Evolutionary conservation across 2,329 filamentous ascomycete species (phyloP).

Genomic region (Colletotrichum sp.): DNA sequence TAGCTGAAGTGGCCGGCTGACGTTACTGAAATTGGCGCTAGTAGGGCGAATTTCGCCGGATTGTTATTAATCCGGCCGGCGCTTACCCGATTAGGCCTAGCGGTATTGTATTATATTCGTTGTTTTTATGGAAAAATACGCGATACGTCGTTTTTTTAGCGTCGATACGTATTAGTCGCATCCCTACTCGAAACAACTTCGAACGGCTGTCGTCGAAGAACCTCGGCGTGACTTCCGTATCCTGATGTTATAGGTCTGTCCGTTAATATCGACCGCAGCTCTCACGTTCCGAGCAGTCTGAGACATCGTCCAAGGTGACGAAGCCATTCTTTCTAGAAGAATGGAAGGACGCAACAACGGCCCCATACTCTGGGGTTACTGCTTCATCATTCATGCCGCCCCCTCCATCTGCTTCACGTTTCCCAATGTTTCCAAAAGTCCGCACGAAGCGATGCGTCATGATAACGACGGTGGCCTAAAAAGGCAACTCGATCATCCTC

Average conservation of each 20-base stretch:
- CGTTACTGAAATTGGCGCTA: too few species aligned
- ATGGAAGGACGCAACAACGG: neutral
- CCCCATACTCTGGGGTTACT: neutral
- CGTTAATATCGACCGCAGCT: neutral
- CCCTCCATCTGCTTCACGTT: constrained; percentile 9
- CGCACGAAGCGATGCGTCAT: constrained; percentile 1
- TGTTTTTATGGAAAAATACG: too few species aligned
- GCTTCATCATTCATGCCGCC: constrained; percentile 1
- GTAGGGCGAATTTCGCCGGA: too few species aligned
- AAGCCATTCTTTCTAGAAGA: constrained; percentile 17
- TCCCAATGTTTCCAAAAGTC: constrained; percentile 12
- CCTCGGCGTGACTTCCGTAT: constrained; percentile 5
- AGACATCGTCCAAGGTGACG: neutral
- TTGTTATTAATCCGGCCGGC: too few species aligned
- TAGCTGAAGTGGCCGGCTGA: too few species aligned
- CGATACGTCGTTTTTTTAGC: too few species aligned
- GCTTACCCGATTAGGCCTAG: too few species aligned
- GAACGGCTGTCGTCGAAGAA: neutral
- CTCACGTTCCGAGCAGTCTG: neutral
- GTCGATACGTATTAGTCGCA: too few species aligned
- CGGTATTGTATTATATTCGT: too few species aligned
- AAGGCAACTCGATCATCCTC: constrained; percentile 13
- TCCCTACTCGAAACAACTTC: neutral
- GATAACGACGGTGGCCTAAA: constrained; percentile 14
- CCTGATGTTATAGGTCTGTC: neutral